These are phyloP conservation scores for Neurospora tetraspora DNA, from an alignment of 495 filamentous ascomycete genomes.

Conservation along the genomic window DNA sequence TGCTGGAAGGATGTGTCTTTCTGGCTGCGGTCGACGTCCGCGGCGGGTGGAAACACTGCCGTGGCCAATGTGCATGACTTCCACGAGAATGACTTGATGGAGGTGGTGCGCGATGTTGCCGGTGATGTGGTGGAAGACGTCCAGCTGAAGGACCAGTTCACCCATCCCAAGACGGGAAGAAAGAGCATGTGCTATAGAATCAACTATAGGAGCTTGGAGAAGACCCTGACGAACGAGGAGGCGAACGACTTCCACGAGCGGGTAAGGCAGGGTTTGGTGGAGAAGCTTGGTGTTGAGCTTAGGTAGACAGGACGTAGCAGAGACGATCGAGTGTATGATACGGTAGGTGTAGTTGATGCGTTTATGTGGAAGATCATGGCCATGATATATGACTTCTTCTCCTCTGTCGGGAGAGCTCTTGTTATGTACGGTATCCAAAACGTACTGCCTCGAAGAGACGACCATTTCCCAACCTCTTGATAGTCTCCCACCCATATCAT, in stretches of 20 bases:
- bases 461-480: background rate
- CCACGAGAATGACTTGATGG: slow-evolving; percentile 97
- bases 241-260: slow-evolving; percentile 63
- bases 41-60: slow-evolving; percentile 35
- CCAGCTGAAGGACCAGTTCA: slow-evolving; percentile 67
- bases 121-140: slow-evolving; percentile 86
- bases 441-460: background rate
- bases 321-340: background rate
- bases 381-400: background rate
- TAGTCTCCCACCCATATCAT: background rate
- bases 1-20: slow-evolving; percentile 90
- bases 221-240: slow-evolving; percentile 74
- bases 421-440: background rate
- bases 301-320: slow-evolving; percentile 34
- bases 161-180: slow-evolving; percentile 73
- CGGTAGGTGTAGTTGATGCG: background rate
- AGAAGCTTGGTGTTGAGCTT: slow-evolving; percentile 70
- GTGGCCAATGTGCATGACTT: slow-evolving; percentile 40
- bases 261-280: slow-evolving; percentile 51
- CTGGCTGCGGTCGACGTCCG: slow-evolving; percentile 59
- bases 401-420: background rate
- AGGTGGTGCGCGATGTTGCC: slow-evolving; percentile 69
- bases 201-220: slow-evolving; percentile 82
- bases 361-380: background rate
- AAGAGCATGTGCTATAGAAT: slow-evolving; percentile 86